Evolutionary conservation across 805 yeast species (phyloP), one percentile per base, ranked within the genome.

Genomic region (Saccharomycopsis sp.): DNA sequence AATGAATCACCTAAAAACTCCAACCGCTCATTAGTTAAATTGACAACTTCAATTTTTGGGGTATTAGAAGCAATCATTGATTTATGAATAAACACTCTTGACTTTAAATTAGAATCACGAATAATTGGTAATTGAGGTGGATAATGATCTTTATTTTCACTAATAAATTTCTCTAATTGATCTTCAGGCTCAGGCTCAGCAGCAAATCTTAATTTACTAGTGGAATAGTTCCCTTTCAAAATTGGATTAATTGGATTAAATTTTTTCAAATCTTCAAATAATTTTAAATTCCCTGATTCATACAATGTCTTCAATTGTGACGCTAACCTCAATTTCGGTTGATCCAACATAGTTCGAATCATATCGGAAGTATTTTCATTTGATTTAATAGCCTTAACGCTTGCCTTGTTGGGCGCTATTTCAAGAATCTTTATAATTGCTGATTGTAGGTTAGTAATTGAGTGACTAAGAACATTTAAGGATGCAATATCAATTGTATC

Each of bases 1-100:
- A 87, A 74, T 1, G 97, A 79, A 64, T 90, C 97, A 13, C 97
- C 97, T 36, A 86, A 65, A 57, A 87, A 90, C 64, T 90, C 97
- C 19, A 88, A 66, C 40, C 96, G 70, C 67, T 89, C 97, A 59
- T 90, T 85, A 54, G 86, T 89, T 2, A 79, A 66, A 41, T 70
- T 65, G 21, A 82, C 65, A 43, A 74, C 66, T 52, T 82, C 90
- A 3, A 64, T 60, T 40, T 71, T 75, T n/a, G 75, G 65, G 39
- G 81, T 60, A 52, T 75, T 76, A 4, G 74, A 59, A 50, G 75
- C 74, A 51, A 81, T 72, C 2, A 75, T 66, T 0, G 96, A 88
- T 53, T 80, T 79, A 60, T 90, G 97, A 22, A 81, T 75, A 57
- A 89, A 90, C 0, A 87, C 95, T 41, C 83, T 72, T 4, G 79